phyloP scores from a whole-genome alignment of 306 rosid genomes.

The Trifolium fragiferum region DNA sequence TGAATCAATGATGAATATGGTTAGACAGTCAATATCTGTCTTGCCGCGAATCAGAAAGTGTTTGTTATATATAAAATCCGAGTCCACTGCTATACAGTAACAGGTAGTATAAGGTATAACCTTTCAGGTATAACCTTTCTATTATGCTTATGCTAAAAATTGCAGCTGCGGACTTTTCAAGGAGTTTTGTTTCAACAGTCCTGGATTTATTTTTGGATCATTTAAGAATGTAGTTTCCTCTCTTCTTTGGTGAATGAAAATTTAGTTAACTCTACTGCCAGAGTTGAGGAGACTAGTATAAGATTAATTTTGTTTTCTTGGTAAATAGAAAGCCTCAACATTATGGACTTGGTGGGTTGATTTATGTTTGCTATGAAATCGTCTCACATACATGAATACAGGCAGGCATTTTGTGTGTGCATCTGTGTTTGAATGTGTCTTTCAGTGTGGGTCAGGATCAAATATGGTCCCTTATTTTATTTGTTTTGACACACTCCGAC shows the following conservation, averaged over 20 bases:
- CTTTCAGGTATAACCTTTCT: neutral
- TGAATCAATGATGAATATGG: neutral
- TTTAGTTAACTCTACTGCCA: neutral
- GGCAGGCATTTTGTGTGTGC: neutral
- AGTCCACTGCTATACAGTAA: neutral
- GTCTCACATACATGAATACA: neutral
- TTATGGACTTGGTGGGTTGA: neutral
- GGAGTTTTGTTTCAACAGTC: neutral
- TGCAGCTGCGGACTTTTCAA: neutral
- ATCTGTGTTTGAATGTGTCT: slow-evolving; percentile 12
- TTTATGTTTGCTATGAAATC: neutral
- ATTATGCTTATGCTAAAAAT: neutral
- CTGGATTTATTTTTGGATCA: neutral
- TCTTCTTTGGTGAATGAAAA: too few species aligned
- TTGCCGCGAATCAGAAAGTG: neutral
- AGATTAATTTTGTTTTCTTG: neutral
- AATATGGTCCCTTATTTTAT: slow-evolving; percentile 13
- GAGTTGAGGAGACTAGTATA: neutral
- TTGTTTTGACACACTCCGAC: slow-evolving; percentile 15
- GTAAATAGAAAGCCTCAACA: too few species aligned
- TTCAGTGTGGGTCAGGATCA: slow-evolving; percentile 45
- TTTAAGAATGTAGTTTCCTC: neutral
- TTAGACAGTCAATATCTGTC: neutral
- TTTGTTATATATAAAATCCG: slow-evolving; percentile 25
- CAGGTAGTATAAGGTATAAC: too few species aligned